Percentiles rank a stretch among this genome's conserved stretches.
Conservation (phyloP, 2,329 filamentous ascomycete species). For the Phialophora expanda region DNA sequence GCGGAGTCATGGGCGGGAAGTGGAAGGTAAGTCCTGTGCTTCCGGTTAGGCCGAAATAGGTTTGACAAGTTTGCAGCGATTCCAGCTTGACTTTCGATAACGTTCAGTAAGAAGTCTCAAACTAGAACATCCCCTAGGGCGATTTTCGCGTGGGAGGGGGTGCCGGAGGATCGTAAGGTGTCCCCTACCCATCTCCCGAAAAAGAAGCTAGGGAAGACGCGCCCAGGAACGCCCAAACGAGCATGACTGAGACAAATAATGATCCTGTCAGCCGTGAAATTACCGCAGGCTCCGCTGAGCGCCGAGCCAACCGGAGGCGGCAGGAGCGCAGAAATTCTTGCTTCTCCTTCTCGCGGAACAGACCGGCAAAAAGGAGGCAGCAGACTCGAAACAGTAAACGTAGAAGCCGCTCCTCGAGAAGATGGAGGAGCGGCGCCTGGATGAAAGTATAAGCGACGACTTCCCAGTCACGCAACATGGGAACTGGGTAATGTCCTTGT, state of each 20-base stretch:
- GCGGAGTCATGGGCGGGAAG: slow-evolving; percentile 52
- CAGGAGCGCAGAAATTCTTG: slow-evolving; percentile 16
- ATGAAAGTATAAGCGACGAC: slow-evolving; percentile 30
- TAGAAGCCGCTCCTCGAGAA: slow-evolving; percentile 8
- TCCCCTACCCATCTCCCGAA: slow-evolving; percentile 23
- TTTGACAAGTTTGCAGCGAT: slow-evolving; percentile 39
- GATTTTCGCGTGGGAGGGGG: slow-evolving; percentile 10
- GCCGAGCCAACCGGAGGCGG: slow-evolving; percentile 36
- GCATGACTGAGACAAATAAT: slow-evolving; percentile 36
- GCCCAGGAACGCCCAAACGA: slow-evolving; percentile 30
- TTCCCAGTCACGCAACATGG: slow-evolving; percentile 16
- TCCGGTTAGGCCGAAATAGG: background rate
- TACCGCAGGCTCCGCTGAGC: slow-evolving; percentile 35
- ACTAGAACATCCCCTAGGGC: slow-evolving; percentile 25
- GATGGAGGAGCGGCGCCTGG: slow-evolving; percentile 7
- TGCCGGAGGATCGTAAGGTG: slow-evolving; percentile 10
- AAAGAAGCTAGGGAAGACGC: slow-evolving; percentile 17
- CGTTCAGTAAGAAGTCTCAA: slow-evolving; percentile 16
- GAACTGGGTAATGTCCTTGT: background rate
- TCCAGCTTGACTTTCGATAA: slow-evolving; percentile 56
- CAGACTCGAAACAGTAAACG: slow-evolving; percentile 17
- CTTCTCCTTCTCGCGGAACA: slow-evolving; percentile 27
- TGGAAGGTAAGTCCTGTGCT: slow-evolving; percentile 45
- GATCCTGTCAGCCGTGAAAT: slow-evolving; percentile 37
- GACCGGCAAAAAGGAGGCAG: slow-evolving; percentile 20